Conservation (phyloP, 352 stramenopile genomes). For the Phytopythium cucurbitacearum region DNA sequence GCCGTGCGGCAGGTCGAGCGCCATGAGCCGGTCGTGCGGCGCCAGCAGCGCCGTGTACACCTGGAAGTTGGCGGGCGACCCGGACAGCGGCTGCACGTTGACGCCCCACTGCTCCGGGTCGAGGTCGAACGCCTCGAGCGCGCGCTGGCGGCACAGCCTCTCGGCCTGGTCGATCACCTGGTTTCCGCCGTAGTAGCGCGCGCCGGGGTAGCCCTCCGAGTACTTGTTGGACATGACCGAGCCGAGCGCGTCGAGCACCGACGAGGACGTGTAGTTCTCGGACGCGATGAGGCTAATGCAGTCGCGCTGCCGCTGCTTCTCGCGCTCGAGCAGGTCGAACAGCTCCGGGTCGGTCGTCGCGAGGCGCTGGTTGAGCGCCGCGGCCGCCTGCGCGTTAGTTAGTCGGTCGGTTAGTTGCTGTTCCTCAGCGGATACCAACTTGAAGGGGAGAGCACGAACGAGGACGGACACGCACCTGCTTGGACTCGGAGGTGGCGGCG, state of each 20-base stretch:
- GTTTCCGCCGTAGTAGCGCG: constrained; percentile 97
- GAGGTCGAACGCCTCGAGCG: constrained; percentile 96
- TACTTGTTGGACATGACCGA: constrained; percentile 99
- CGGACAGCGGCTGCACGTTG: constrained; percentile 97
- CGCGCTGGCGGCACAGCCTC: constrained; percentile 95
- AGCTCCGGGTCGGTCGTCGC: constrained; percentile 90
- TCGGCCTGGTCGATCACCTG: constrained; percentile 99
- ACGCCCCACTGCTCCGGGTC: constrained; percentile 95
- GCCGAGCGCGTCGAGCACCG: constrained; percentile 97
- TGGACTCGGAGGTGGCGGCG: constrained; percentile 50
- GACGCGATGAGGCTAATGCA: constrained; percentile 98
- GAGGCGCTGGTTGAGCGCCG: constrained; percentile 87
- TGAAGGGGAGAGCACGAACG: constrained; percentile 1
- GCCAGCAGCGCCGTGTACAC: constrained; percentile 98
- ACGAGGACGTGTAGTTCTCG: constrained; percentile 99
- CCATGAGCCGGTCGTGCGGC: constrained; percentile 98
- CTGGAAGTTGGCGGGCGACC: constrained; percentile 99
- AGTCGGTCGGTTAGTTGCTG: too few species aligned
- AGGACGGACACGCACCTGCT: constrained; percentile 19
- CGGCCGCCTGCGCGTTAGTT: constrained; percentile 32
- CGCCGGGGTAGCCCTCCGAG: constrained; percentile 96
- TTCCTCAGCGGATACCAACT: not conserved
- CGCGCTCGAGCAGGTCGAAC: constrained; percentile 94
- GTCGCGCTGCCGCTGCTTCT: constrained; percentile 98
- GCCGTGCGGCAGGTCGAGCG: constrained; percentile 97